A percentile compares a stretch with the other conserved stretches of the same genome.
Evolutionary conservation across 2,329 filamentous ascomycete genomes (phyloP).

Genomic region (Neofusicoccum ribis): DNA sequence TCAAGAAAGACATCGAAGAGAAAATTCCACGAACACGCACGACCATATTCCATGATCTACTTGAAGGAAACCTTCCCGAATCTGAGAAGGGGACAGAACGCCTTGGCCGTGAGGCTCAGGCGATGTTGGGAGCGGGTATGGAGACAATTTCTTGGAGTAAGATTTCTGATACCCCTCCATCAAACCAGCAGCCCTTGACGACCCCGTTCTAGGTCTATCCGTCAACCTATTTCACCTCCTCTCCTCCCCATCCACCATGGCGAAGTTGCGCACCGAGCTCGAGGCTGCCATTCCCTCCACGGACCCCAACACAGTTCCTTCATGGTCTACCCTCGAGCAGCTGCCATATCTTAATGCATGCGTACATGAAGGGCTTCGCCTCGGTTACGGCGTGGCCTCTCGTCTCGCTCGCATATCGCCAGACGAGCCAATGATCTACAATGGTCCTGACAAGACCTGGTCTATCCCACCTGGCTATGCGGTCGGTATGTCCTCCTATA

Average conservation of each 20-base stretch:
- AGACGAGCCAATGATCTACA: conserved; percentile 21
- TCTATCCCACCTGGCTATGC: conserved; percentile 21
- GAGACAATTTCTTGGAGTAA: not conserved
- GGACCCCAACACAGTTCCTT: not conserved
- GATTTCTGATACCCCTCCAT: not conserved
- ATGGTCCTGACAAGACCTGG: not conserved
- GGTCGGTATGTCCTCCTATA: conserved; percentile 17
- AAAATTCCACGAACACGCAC: not conserved
- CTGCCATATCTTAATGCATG: conserved; percentile 24
- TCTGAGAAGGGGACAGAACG: conserved; percentile 16
- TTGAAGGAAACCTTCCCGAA: conserved; percentile 15
- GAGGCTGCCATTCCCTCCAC: not conserved
- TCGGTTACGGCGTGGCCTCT: conserved; percentile 18
- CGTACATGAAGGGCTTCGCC: conserved; percentile 25
- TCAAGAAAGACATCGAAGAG: not conserved
- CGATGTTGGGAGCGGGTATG: conserved; percentile 20
- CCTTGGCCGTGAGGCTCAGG: conserved; percentile 19
- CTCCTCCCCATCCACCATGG: conserved; percentile 31
- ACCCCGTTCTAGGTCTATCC: conserved; percentile 24
- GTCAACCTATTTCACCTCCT: conserved; percentile 40
- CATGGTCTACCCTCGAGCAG: not conserved
- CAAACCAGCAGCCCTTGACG: conserved; percentile 14
- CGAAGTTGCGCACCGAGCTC: conserved; percentile 40
- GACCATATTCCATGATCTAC: conserved; percentile 21
- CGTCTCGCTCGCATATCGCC: conserved; percentile 23